Evolutionary conservation across 2,329 filamentous ascomycete genomes (phyloP).

Genomic region (Fusarium miscanthi): DNA sequence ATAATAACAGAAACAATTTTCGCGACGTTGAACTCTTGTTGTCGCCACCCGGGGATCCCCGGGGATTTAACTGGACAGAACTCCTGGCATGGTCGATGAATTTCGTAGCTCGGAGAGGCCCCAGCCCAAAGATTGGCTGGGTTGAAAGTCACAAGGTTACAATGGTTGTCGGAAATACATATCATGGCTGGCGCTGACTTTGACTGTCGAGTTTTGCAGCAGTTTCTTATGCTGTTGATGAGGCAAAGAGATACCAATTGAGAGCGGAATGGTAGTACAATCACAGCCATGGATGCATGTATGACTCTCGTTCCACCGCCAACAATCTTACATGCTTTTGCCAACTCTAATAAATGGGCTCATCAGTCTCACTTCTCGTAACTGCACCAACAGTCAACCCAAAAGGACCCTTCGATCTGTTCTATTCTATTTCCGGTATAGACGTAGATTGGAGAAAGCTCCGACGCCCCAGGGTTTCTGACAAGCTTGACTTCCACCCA

Average conservation of each 20-base stretch:
- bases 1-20: not conserved
- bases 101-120: not conserved
- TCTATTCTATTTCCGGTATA: not conserved
- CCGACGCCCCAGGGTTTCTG: not conserved
- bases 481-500: too few relatives aligned
- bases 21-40: not conserved
- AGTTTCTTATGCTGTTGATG: not conserved
- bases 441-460: accelerated
- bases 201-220: accelerated
- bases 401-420: too few relatives aligned
- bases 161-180: not conserved
- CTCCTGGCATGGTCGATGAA: too few relatives aligned
- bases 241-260: not conserved
- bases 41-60: too few relatives aligned
- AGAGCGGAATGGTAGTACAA: not conserved
- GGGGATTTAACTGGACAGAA: not conserved
- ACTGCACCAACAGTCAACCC: too few relatives aligned
- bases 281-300: not conserved
- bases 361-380: too few relatives aligned
- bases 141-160: not conserved
- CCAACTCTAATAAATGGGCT: not conserved
- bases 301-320: too few relatives aligned
- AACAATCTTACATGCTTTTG: not conserved
- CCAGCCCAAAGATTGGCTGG: not conserved
- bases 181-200: accelerated